Conservation (phyloP, 148 eudicot species). For the Vaccinium darrowii region DNA sequence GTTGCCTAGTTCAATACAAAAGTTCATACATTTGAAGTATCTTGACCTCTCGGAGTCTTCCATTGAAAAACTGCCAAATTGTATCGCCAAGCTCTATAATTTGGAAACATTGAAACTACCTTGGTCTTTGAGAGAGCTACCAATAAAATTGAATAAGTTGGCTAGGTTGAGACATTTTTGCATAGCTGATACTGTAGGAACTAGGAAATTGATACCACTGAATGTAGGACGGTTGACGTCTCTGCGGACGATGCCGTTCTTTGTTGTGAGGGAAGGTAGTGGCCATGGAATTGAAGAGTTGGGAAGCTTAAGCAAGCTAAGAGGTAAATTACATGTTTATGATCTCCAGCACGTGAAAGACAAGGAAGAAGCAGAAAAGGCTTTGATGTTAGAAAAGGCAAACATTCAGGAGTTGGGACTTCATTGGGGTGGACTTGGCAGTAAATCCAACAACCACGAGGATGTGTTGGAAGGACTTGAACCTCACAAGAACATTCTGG, state of each 20-base stretch:
- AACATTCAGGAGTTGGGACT: background rate
- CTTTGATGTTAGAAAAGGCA: background rate
- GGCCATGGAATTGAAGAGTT: background rate
- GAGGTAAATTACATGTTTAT: background rate
- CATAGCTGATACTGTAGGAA: background rate
- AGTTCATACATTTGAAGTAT: slow-evolving; percentile 16
- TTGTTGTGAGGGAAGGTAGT: background rate
- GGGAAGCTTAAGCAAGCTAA: background rate
- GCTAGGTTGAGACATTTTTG: slow-evolving; percentile 22
- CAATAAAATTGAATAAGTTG: background rate
- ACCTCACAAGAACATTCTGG: background rate
- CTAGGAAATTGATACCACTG: background rate
- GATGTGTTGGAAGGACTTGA: background rate
- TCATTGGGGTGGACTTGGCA: background rate
- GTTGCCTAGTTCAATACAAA: slow-evolving; percentile 1
- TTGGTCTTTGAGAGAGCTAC: background rate
- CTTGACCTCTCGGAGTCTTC: slow-evolving; percentile 13
- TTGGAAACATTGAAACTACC: slow-evolving; percentile 14
- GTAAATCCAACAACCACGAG: too few relatives aligned
- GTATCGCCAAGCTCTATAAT: slow-evolving; percentile 15
- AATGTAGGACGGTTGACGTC: background rate
- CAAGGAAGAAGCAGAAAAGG: slow-evolving; percentile 8
- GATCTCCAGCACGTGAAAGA: background rate
- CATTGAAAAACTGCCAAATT: slow-evolving; percentile 4
- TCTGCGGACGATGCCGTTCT: background rate